Conservation (phyloP, 768 basidiomycete species). For the Rhizopogon salebrosus region DNA sequence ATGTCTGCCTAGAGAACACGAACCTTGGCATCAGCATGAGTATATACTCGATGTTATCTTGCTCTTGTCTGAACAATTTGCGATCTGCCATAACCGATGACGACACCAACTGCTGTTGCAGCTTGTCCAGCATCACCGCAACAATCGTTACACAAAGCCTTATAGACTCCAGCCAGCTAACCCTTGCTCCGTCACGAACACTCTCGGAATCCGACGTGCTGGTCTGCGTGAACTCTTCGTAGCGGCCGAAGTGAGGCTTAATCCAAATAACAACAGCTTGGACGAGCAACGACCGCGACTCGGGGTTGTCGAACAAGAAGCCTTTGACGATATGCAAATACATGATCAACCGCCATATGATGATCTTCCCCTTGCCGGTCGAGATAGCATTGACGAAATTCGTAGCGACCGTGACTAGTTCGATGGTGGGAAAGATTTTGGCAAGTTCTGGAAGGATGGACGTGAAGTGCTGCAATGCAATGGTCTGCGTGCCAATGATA, state of each 20-base stretch:
- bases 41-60: slow-evolving; percentile 87
- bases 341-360: slow-evolving; percentile 92
- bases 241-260: slow-evolving; percentile 90
- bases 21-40: slow-evolving; percentile 81
- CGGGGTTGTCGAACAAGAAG: slow-evolving; percentile 78
- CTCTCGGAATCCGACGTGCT: slow-evolving; percentile 62
- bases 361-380: slow-evolving; percentile 76
- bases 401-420: slow-evolving; percentile 83
- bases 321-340: slow-evolving; percentile 88
- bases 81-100: slow-evolving; percentile 60
- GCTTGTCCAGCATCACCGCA: slow-evolving; percentile 84
- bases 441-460: slow-evolving; percentile 85
- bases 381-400: slow-evolving; percentile 83
- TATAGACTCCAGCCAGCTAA: slow-evolving; percentile 86
- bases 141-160: slow-evolving; percentile 88
- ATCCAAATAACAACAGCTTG: slow-evolving; percentile 92
- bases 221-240: slow-evolving; percentile 72
- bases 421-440: slow-evolving; percentile 73
- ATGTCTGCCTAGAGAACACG: slow-evolving; percentile 12
- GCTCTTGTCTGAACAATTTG: slow-evolving; percentile 65
- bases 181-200: slow-evolving; percentile 65
- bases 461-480: slow-evolving; percentile 90
- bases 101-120: slow-evolving; percentile 74
- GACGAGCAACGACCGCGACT: slow-evolving; percentile 74
- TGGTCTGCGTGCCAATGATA: slow-evolving; percentile 95